Evolutionary conservation across 169 alveolate species (phyloP).

Genomic region (Plasmodium cynomolgi): DNA sequence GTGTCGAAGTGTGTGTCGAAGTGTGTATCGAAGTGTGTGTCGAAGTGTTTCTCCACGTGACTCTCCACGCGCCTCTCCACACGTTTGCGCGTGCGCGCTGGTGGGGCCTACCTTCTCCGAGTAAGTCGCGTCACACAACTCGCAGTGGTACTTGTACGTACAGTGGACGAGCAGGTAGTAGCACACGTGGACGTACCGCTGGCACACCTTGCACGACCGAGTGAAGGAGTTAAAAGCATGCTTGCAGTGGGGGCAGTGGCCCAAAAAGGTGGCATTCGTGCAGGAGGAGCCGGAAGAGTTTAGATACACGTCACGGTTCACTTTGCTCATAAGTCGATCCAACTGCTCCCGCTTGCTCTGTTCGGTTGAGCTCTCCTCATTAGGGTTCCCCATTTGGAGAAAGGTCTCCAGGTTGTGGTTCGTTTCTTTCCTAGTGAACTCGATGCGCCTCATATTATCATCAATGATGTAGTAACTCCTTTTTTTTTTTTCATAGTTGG

Average conservation of each 20-base stretch:
- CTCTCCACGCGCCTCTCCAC: no score
- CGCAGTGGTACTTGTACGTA: slow-evolving; percentile 63
- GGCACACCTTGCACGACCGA: slow-evolving; percentile 31
- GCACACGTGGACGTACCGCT: slow-evolving; percentile 29
- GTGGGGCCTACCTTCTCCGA: slow-evolving; percentile 52
- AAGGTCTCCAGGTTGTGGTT: slow-evolving; percentile 42
- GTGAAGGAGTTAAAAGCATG: slow-evolving; percentile 18
- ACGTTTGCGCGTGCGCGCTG: neutral
- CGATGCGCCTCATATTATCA: slow-evolving; percentile 37
- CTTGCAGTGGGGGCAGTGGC: slow-evolving; percentile 69
- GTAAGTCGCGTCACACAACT: slow-evolving; percentile 72
- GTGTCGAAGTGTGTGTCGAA: neutral
- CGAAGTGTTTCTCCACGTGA: no score
- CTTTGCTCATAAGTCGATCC: slow-evolving; percentile 18
- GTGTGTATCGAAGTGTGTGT: neutral
- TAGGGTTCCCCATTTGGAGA: neutral
- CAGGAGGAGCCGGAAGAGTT: slow-evolving; percentile 28
- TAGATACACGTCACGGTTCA: slow-evolving; percentile 29
- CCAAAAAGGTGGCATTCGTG: slow-evolving; percentile 40
- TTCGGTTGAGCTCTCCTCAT: neutral
- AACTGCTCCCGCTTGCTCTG: neutral
- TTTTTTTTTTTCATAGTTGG: slow-evolving; percentile 39
- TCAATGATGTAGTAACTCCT: slow-evolving; percentile 47
- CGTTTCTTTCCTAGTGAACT: slow-evolving; percentile 45
- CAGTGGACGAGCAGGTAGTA: slow-evolving; percentile 49